Percentiles rank a stretch among this genome's conserved stretches.
Conservation (phyloP, 2,329 filamentous ascomycete species). For the Metarhizium robertsii region DNA sequence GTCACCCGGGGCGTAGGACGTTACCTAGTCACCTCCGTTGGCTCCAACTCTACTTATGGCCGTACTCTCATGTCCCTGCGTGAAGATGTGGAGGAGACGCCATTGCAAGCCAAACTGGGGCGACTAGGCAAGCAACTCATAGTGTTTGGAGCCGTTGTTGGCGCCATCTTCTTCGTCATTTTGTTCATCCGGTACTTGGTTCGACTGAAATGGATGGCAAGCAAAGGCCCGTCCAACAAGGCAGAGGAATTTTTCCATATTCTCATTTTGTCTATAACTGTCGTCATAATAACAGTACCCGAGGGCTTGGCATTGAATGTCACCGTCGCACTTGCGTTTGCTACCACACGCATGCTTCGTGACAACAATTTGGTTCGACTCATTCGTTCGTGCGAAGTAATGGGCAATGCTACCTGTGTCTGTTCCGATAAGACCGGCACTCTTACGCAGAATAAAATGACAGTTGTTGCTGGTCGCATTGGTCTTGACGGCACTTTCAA, state of each 20-base stretch:
- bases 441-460: constrained; percentile 56
- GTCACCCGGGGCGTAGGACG: constrained; percentile 67
- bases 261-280: constrained; percentile 48
- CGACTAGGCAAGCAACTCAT: constrained; percentile 67
- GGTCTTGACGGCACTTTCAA: constrained; percentile 31
- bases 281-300: constrained; percentile 51
- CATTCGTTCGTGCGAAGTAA: constrained; percentile 51
- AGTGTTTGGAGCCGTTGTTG: constrained; percentile 29
- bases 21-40: constrained; percentile 67
- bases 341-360: constrained; percentile 52
- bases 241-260: constrained; percentile 49
- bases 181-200: constrained; percentile 31
- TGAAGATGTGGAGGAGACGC: constrained; percentile 69
- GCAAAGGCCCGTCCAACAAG: constrained; percentile 35
- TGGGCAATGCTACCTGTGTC: constrained; percentile 55
- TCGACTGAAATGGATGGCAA: constrained; percentile 21
- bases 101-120: constrained; percentile 69
- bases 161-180: constrained; percentile 31
- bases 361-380: constrained; percentile 54
- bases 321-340: constrained; percentile 52
- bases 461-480: constrained; percentile 46
- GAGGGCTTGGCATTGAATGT: constrained; percentile 53
- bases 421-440: constrained; percentile 61
- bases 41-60: constrained; percentile 65
- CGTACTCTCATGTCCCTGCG: constrained; percentile 72